Evolutionary conservation across 129 eudicot species (phyloP), one percentile per base, ranked within the genome.

Genomic region (Helianthus tuberosus): DNA sequence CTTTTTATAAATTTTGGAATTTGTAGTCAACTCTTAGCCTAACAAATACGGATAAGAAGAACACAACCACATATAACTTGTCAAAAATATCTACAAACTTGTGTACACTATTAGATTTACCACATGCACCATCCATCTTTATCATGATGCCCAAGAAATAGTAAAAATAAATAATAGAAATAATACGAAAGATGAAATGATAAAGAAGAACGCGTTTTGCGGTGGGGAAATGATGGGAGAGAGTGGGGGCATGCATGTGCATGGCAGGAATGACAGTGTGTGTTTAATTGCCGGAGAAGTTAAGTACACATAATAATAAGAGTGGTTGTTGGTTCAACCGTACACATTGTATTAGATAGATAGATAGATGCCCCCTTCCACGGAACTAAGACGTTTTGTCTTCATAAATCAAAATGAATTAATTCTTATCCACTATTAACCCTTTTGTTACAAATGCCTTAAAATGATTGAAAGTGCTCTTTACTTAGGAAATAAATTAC

Each of bases 231-330:
- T 32, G 66, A 29, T 32, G 23, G 50, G 69, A 3, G 49, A 39
- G 27, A 39, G 48, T 38, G 50, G 27, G 49, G 48, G 69, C 12
- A 38, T 38, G 27, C 5, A 60, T 60, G 66, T 32, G 66, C 43
- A 29, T 60, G 8, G 65, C 10, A 60, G 49, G 6, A 64, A 44
- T 64, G 69, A 39, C 69, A 64, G 66, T 2, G 14, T 38, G 69
- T 23, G 14, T 64, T 64, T 64, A 64, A 64, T 64, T 64, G 69
- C 69, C 49, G 49, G 49, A 38, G 50, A 64, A 64, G 50, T 64
- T 64, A n/a, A 36, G 29, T 64, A 13, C 6, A 29, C 66, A 60
- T 12, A 58, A 57, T 0, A 17, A 9, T 13, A 55, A 8, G 13
- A 60, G 41, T 60, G 0, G 50, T 39, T 60, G 2, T 64, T 62